Percentiles rank a stretch among this genome's conserved stretches.
phyloP scores from a whole-genome alignment of 345 rosid species.

The Rubroshorea leprosula region DNA sequence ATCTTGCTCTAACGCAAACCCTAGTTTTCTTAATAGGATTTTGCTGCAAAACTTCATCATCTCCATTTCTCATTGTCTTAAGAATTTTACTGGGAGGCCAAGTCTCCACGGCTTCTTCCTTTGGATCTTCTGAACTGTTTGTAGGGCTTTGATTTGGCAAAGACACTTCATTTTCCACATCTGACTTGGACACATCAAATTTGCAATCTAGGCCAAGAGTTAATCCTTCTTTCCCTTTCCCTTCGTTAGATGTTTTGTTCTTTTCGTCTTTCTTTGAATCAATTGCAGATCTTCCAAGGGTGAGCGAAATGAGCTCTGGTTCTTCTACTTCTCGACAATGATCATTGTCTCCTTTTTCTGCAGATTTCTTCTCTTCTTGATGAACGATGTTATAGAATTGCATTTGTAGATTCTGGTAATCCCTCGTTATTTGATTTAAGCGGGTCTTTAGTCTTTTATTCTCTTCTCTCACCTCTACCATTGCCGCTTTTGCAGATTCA shows the following conservation, averaged over 20 bases:
- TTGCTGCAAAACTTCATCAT: conserved; percentile 51
- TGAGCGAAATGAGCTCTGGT: conserved; percentile 59
- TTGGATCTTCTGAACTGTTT: conserved; percentile 31
- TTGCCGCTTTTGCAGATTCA: conserved; percentile 61
- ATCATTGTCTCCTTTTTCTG: background rate
- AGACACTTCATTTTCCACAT: conserved; percentile 19
- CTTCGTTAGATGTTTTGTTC: conserved; percentile 14
- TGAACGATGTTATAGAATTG: conserved; percentile 38
- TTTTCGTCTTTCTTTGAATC: conserved; percentile 31
- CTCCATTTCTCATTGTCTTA: conserved; percentile 34
- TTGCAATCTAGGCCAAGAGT: conserved; percentile 53
- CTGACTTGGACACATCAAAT: conserved; percentile 34
- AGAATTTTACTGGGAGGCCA: conserved; percentile 32
- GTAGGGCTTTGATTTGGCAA: conserved; percentile 25
- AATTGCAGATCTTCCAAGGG: conserved; percentile 52
- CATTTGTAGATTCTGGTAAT: conserved; percentile 58
- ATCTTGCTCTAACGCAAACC: conserved; percentile 85
- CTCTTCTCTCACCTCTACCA: conserved; percentile 72
- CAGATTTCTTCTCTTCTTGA: conserved; percentile 29
- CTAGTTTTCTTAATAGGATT: conserved; percentile 69
- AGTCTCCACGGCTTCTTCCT: conserved; percentile 41
- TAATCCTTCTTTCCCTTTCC: conserved; percentile 24
- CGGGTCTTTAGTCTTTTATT: conserved; percentile 59
- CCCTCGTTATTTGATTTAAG: conserved; percentile 46
- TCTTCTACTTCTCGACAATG: conserved; percentile 30